Percentiles rank a stretch among this genome's conserved stretches.
Conservation (phyloP, 164 flowering plant genomes). For the Akebia trifoliata region DNA sequence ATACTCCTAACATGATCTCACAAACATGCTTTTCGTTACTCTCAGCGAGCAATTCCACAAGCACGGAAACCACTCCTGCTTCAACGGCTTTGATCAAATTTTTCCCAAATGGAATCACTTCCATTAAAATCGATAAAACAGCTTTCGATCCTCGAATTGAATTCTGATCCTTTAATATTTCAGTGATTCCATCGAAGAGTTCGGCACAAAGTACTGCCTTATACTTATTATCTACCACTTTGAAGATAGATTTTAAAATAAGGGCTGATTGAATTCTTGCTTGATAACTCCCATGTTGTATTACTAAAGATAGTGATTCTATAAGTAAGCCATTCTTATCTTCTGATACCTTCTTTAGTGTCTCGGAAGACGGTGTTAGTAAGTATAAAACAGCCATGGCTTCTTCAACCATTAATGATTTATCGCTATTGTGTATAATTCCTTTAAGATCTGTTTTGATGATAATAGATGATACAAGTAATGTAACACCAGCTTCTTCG, state of each 20-base stretch:
- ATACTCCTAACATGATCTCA: constrained; percentile 41
- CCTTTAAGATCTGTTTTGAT: background rate
- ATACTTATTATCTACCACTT: constrained; percentile 38
- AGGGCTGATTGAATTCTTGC: constrained; percentile 44
- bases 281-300: constrained; percentile 44
- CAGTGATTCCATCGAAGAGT: constrained; percentile 36
- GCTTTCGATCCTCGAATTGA: constrained; percentile 48
- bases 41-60: constrained; percentile 54
- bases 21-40: constrained; percentile 28
- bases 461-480: constrained; percentile 41
- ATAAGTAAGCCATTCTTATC: constrained; percentile 9
- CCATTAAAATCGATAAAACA: constrained; percentile 34
- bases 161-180: constrained; percentile 44
- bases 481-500: constrained; percentile 41
- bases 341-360: constrained; percentile 11
- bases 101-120: constrained; percentile 43
- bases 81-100: constrained; percentile 58
- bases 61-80: constrained; percentile 46
- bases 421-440: background rate
- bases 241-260: constrained; percentile 41
- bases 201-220: constrained; percentile 23
- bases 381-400: constrained; percentile 14
- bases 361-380: constrained; percentile 16
- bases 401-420: constrained; percentile 7
- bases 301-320: constrained; percentile 26